Evolutionary conservation across 1,284 basidiomycete genomes (phyloP).

Genomic region (Naganishia sp.): DNA sequence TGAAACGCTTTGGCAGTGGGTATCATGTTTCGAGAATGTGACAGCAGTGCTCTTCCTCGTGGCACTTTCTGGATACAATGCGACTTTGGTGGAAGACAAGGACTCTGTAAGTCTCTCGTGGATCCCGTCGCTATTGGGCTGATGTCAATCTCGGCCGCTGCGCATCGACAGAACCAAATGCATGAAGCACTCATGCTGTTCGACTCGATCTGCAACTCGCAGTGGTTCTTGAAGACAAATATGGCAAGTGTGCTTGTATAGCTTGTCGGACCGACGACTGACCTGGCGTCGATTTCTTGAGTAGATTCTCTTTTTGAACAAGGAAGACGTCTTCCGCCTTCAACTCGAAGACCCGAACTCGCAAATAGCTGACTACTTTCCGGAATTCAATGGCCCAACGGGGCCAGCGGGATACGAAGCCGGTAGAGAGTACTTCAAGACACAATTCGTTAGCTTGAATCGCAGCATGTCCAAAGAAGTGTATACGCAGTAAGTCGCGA

Average conservation of each 20-base stretch:
- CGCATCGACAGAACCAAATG: constrained; percentile 76
- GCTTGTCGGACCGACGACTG: constrained; percentile 28
- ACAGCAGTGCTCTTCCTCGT: constrained; percentile 93
- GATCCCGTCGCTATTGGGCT: not conserved
- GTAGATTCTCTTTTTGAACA: constrained; percentile 71
- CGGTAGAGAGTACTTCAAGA: constrained; percentile 87
- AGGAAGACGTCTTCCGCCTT: constrained; percentile 85
- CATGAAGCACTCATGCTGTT: constrained; percentile 93
- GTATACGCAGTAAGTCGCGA: constrained; percentile 76
- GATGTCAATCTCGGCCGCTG: not conserved
- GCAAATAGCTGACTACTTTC: constrained; percentile 81
- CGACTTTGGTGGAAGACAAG: constrained; percentile 89
- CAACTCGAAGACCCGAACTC: constrained; percentile 71
- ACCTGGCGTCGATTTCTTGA: constrained; percentile 39
- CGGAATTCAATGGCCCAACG: constrained; percentile 55
- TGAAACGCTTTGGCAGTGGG: constrained; percentile 38
- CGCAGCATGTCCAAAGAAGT: constrained; percentile 86
- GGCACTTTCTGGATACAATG: constrained; percentile 90
- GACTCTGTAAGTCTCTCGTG: constrained; percentile 66
- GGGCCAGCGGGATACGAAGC: constrained; percentile 63
- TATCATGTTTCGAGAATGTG: constrained; percentile 83
- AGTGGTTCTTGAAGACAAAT: constrained; percentile 88
- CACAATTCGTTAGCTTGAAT: constrained; percentile 76
- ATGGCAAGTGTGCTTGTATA: constrained; percentile 61
- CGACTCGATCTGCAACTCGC: constrained; percentile 90